These are phyloP conservation scores for Lipomyces orientalis DNA, from an alignment of 805 yeast species.

Conservation along the genomic window DNA sequence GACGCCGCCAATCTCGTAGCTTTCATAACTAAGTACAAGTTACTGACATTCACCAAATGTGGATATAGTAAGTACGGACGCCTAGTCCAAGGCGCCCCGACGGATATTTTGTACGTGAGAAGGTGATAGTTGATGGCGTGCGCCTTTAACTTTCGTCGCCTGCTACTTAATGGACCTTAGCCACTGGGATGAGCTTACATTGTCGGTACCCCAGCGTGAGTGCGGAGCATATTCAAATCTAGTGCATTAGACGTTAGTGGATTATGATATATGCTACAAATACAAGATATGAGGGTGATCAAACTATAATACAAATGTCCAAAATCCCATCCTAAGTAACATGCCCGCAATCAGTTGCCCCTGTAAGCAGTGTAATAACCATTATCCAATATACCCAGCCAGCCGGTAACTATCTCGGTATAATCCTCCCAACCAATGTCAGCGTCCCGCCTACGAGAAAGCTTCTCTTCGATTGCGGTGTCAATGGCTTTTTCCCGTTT, in stretches of 20 bases:
- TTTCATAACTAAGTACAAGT: too few species aligned
- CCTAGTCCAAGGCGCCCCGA: not conserved
- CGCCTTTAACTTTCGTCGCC: too few species aligned
- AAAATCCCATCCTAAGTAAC: not conserved
- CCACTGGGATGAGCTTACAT: too few species aligned
- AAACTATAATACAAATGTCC: conserved; percentile 2
- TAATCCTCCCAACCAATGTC: conserved; percentile 76
- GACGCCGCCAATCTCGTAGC: too few species aligned
- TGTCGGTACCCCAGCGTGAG: too few species aligned
- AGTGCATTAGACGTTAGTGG: not conserved
- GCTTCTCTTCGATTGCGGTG: conserved; percentile 83
- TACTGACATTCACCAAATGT: too few species aligned
- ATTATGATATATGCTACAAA: not conserved
- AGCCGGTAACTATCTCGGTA: conserved; percentile 32
- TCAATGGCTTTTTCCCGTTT: conserved; percentile 80
- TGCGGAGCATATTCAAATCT: too few species aligned
- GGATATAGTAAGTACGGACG: too few species aligned
- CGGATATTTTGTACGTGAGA: too few species aligned
- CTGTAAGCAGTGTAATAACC: not conserved
- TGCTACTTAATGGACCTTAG: too few species aligned
- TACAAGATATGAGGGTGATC: not conserved
- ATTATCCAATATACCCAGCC: conserved; percentile 22
- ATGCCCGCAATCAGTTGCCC: not conserved
- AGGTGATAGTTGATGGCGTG: too few species aligned
- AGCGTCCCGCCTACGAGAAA: conserved; percentile 68